Conservation (phyloP, 805 yeast species). For the Scheffersomyces coipomensis region DNA sequence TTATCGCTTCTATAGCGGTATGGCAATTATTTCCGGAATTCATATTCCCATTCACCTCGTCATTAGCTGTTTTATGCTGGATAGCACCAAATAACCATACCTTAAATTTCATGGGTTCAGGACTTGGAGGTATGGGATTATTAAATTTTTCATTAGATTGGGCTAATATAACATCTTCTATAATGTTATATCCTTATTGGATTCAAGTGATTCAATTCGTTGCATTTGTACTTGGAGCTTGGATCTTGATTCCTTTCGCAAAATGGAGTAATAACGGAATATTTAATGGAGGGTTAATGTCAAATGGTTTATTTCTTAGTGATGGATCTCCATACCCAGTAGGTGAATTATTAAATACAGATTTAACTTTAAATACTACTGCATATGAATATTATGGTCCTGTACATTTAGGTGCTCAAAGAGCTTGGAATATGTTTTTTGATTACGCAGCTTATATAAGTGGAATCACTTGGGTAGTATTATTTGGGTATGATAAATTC, state of each 20-base stretch:
- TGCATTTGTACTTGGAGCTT: conserved; percentile 47
- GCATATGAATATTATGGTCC: conserved; percentile 47
- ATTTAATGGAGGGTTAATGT: conserved; percentile 44
- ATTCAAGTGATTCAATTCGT: conserved; percentile 47
- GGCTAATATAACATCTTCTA: conserved; percentile 51
- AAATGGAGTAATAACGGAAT: conserved; percentile 39
- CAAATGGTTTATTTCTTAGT: conserved; percentile 36
- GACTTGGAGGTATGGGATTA: conserved; percentile 52
- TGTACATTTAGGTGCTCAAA: conserved; percentile 46
- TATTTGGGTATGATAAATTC: conserved; percentile 32
- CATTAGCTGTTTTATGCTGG: conserved; percentile 50
- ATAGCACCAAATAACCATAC: conserved; percentile 42
- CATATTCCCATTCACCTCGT: conserved; percentile 47
- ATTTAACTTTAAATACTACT: conserved; percentile 40
- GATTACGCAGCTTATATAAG: conserved; percentile 53
- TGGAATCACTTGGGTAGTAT: conserved; percentile 45
- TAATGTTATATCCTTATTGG: conserved; percentile 54
- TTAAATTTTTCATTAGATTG: conserved; percentile 50
- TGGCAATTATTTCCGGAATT: conserved; percentile 54
- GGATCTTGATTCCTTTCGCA: conserved; percentile 47
- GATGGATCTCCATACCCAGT: conserved; percentile 45
- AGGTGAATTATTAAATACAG: conserved; percentile 34
- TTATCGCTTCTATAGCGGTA: conserved; percentile 28
- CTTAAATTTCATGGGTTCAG: conserved; percentile 49
- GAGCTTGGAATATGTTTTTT: conserved; percentile 51